Evolutionary conservation across 176 grass and related monocot genomes (phyloP).

Genomic region (Oryza meyeriana): DNA sequence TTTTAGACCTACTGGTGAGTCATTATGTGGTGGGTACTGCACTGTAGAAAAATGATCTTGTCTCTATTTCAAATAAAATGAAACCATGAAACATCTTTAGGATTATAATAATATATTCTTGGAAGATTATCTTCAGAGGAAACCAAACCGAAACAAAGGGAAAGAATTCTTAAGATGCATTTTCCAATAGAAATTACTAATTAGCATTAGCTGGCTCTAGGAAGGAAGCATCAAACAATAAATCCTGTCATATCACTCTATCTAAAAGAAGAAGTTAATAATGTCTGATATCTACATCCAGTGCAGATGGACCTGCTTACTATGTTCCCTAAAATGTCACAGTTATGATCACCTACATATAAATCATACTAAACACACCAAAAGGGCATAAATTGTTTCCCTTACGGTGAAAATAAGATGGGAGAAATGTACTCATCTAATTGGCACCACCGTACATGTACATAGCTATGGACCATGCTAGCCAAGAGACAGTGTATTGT

Average conservation of each 20-base stretch:
- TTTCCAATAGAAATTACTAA: background rate
- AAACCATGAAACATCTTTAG: background rate
- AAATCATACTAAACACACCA: background rate
- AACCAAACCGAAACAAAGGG: background rate
- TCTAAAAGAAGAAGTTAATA: background rate
- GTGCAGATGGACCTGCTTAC: background rate
- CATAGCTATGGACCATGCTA: conserved; percentile 24
- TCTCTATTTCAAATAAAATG: background rate
- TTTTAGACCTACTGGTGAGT: background rate
- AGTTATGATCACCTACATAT: background rate
- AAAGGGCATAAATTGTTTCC: background rate
- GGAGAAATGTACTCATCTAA: background rate
- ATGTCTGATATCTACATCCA: background rate
- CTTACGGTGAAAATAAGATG: background rate
- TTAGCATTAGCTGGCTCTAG: background rate
- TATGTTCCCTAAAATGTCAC: background rate
- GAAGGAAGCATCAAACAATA: background rate
- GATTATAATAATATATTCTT: background rate
- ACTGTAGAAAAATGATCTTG: background rate
- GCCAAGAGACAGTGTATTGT: background rate
- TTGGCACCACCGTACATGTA: background rate
- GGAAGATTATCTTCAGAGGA: background rate
- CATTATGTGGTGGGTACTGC: conserved; percentile 1
- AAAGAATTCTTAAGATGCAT: background rate
- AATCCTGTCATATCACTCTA: background rate